Percentiles rank a stretch among this genome's conserved stretches.
These are phyloP conservation scores for Rachicladosporium sp. DNA, from an alignment of 2,329 filamentous ascomycete genomes.

Conservation along the genomic window DNA sequence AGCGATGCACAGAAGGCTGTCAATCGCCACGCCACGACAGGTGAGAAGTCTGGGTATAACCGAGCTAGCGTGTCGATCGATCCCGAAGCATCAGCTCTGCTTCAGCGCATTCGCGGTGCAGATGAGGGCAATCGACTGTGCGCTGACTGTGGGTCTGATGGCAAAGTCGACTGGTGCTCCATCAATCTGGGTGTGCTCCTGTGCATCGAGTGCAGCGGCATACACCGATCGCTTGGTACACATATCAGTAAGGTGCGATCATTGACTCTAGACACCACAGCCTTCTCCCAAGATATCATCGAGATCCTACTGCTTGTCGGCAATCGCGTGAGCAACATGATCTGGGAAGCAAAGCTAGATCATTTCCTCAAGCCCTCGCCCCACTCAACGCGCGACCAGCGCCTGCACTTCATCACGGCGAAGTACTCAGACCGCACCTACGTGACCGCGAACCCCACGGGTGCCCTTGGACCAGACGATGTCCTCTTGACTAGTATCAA, in stretches of 20 bases:
- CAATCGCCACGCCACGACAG: conserved; percentile 78
- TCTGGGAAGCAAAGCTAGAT: conserved; percentile 85
- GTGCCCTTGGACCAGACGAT: conserved; percentile 60
- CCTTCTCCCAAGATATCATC: conserved; percentile 93
- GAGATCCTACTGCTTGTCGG: conserved; percentile 84
- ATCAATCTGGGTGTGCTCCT: conserved; percentile 94
- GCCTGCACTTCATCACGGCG: conserved; percentile 84
- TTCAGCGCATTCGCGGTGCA: conserved; percentile 76
- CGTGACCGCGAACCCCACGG: conserved; percentile 56
- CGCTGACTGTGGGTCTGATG: conserved; percentile 81
- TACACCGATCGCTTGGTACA: conserved; percentile 88
- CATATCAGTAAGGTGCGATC: conserved; percentile 97
- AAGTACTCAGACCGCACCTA: conserved; percentile 84
- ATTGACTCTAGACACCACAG: conserved; percentile 86
- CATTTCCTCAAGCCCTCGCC: conserved; percentile 58
- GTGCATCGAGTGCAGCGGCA: conserved; percentile 96
- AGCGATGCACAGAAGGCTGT: conserved; percentile 43
- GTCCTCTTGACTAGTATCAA: conserved; percentile 86
- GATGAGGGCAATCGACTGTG: conserved; percentile 91
- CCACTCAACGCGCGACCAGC: conserved; percentile 74
- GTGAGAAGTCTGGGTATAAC: conserved; percentile 65
- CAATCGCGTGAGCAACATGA: conserved; percentile 88
- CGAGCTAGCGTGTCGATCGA: conserved; percentile 57
- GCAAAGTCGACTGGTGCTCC: conserved; percentile 97
- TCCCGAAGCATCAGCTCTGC: conserved; percentile 63